Base-by-base conservation (phyloP, 352 stramenopile species). In the Globisporangium lucens region DNA sequence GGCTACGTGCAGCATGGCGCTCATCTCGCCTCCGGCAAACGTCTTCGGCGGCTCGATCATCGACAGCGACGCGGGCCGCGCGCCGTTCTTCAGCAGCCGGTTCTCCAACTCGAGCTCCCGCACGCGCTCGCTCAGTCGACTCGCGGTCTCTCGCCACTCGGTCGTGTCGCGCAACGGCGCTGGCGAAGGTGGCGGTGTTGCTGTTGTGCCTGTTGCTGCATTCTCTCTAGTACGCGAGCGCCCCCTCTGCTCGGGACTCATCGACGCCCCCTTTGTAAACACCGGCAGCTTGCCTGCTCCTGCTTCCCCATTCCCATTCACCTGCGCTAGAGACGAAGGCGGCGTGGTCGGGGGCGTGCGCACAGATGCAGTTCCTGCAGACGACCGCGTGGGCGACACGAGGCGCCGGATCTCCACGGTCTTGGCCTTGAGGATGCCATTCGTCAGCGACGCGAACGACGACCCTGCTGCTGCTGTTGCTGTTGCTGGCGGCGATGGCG, bases 41-140 rank as follows among this genome's bases (percentile, higher is more conserved):
- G 79, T 78, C 27, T 76, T 78, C 9, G 75, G 71, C 20, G 72
- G 69, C 30, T 71, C 49, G 67, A 62, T 30, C 35, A 66, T 58
- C 36, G 65, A 70, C 2, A 61, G 65, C 35, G 65, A 70, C 36
- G n/a, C 36, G 35, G 56, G 47, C 0, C 64, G 29, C 5, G 29
- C 30, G 22, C 70, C 63, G 30, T 58, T 83, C 55, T 89, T 87
- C 35, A 93, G 63, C 3, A 76, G 63, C 9, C 74, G 75, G 65
- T 93, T 93, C 69, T 93, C 85, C 5, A 69, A 52, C 66, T 93
- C 82, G 4, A 93, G 83, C 63, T 93, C 82, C 49, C 81, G 67
- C 24, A 93, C 85, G 36, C 85, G 75, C 66, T 77, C 68, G 63
- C 71, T 89, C 56, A 93, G 65, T 20, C 80, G 75, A 47, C 64